Base-by-base conservation (phyloP, 257 asterid species). In the Solanum etuberosum region DNA sequence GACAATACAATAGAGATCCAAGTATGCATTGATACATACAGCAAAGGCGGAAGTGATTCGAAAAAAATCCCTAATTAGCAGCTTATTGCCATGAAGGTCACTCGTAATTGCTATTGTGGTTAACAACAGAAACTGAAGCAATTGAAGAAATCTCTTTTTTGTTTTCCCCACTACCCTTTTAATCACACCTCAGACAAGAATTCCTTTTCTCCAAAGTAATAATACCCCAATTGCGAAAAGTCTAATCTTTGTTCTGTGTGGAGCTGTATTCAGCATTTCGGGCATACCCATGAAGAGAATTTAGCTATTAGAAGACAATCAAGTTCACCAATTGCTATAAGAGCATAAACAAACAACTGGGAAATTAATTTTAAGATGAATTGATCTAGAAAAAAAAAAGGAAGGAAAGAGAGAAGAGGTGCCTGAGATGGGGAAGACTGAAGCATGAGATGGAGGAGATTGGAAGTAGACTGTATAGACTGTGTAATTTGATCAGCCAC, bases 361-460 rank as follows among this genome's bases (percentile, higher is more conserved):
- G n/a, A 31, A 31, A 32, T 71, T 9, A 34, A 2, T 34, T 71
- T 32, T 34, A 72, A 32, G 11, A 72, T 73, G 31, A n/a, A 31
- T 10, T 70, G 7, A 70, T 31, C 14, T 16, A 32, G 23, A 18
- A 14, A 29, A 31, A 67, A 13, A 16, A 32, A 15, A 15, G 3
- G 48, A 20, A 21, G 43, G 43, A 9, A 71, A 71, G 48, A 35
- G 29, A 73, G 40, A 18, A 23, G 27, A 73, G 31, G 18, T 21
- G 81, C 81, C 81, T 73, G 81, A 3, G 81, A 35, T 35, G 81
- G 31, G 31, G 98, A 95, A 57, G 98, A 92, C 15, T 94, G 95
- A 68, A 93, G 95, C 98, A 95, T 95, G 93, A 95, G 98, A 74
- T 92, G 98, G 38, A 96, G 94, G 86, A 96, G 98, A 91, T 96